Conservation (phyloP, 805 yeast species). For the Metschnikowia shivogae region DNA sequence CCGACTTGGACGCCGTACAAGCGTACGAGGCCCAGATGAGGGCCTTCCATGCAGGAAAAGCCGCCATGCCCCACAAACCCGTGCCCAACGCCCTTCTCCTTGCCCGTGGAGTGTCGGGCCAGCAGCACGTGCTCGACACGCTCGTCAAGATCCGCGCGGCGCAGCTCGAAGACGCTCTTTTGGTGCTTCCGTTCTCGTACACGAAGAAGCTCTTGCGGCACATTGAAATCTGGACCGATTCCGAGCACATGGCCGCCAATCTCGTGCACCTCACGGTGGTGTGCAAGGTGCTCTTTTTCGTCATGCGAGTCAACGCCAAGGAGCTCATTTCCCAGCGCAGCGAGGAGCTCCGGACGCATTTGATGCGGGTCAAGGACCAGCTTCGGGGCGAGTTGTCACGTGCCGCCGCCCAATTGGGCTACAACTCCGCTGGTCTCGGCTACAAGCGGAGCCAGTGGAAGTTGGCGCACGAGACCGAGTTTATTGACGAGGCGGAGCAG, state of each 20-base stretch:
- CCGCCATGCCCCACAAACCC: constrained; percentile 55
- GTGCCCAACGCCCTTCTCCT: constrained; percentile 65
- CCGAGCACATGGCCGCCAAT: constrained; percentile 36
- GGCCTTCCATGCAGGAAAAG: constrained; percentile 35
- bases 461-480: constrained; percentile 66
- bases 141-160: constrained; percentile 69
- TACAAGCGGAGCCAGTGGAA: constrained; percentile 77
- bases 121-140: constrained; percentile 71
- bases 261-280: constrained; percentile 57
- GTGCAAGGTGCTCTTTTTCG: constrained; percentile 71
- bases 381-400: constrained; percentile 53
- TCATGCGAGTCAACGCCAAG: constrained; percentile 67
- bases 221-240: constrained; percentile 67
- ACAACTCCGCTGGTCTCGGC: constrained; percentile 77
- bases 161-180: constrained; percentile 87
- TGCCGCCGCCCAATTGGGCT: constrained; percentile 64
- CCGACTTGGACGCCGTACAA: constrained; percentile 58
- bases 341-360: constrained; percentile 56
- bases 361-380: constrained; percentile 58
- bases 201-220: constrained; percentile 67
- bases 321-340: constrained; percentile 74
- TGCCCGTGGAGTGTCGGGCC: constrained; percentile 70
- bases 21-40: constrained; percentile 46
- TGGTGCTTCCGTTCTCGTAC: constrained; percentile 87
- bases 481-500: constrained; percentile 63